These are phyloP conservation scores for Jacaranda mimosifolia DNA, from an alignment of 257 asterid genomes.

Conservation along the genomic window DNA sequence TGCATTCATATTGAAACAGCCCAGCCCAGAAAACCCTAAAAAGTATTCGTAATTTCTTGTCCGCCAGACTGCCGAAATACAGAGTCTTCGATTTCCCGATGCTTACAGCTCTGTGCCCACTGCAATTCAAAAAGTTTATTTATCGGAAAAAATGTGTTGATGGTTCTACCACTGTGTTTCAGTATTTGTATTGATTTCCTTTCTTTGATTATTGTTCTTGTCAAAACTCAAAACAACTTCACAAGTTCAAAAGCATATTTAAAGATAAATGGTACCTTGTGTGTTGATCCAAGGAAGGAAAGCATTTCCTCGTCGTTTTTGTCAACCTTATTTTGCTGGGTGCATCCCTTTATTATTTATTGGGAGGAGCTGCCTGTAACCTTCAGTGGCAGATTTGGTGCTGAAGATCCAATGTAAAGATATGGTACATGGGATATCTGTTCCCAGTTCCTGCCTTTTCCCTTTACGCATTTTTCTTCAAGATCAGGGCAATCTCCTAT, in stretches of 20 bases:
- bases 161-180: too few species aligned
- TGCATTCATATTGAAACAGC: too few species aligned
- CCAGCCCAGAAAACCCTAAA: too few species aligned
- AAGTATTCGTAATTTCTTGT: too few species aligned
- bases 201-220: neutral
- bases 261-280: neutral
- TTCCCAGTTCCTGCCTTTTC: conserved; percentile 6
- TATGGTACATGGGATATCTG: conserved; percentile 23
- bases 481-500: conserved; percentile 31
- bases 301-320: neutral
- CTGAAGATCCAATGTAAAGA: conserved; percentile 28
- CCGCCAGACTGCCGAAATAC: too few species aligned
- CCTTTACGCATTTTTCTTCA: conserved; percentile 10
- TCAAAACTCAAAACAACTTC: neutral
- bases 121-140: too few species aligned
- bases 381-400: conserved; percentile 12
- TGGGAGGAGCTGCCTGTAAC: neutral
- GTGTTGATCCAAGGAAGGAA: neutral
- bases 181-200: too few species aligned
- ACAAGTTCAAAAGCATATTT: neutral
- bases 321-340: neutral
- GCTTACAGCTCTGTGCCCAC: too few species aligned
- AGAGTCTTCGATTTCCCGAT: too few species aligned
- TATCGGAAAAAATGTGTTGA: too few species aligned
- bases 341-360: neutral